These are phyloP conservation scores for Diospyros kaki DNA, from an alignment of 148 eudicot genomes.

Conservation along the genomic window DNA sequence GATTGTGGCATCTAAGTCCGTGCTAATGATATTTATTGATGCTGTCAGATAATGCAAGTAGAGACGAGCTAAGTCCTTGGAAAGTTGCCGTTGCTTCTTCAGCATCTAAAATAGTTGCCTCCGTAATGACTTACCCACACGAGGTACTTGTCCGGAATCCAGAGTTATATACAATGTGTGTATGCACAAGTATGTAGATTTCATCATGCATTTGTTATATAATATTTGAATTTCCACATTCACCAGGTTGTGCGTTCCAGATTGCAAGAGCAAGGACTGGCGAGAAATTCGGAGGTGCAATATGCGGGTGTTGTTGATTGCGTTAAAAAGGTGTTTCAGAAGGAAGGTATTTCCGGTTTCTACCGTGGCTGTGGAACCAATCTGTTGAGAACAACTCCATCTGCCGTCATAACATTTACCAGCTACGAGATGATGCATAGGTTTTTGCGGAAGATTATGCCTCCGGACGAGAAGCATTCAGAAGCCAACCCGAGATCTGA, in stretches of 20 bases:
- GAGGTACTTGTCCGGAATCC: slow-evolving; percentile 46
- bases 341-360: slow-evolving; percentile 72
- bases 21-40: slow-evolving; percentile 13
- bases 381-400: slow-evolving; percentile 79
- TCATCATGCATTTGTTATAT: neutral
- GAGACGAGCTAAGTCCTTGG: slow-evolving; percentile 54
- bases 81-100: slow-evolving; percentile 76
- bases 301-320: slow-evolving; percentile 81
- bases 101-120: slow-evolving; percentile 67
- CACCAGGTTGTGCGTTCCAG: slow-evolving; percentile 82
- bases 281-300: slow-evolving; percentile 37
- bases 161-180: neutral
- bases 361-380: slow-evolving; percentile 96
- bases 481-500: slow-evolving; percentile 24
- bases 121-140: slow-evolving; percentile 81
- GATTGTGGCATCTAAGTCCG: neutral
- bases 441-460: slow-evolving; percentile 38
- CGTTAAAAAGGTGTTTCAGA: slow-evolving; percentile 25
- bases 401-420: slow-evolving; percentile 90
- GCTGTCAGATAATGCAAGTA: slow-evolving; percentile 56
- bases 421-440: slow-evolving; percentile 84
- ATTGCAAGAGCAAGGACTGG: slow-evolving; percentile 91
- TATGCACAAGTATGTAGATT: neutral
- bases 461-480: slow-evolving; percentile 34
- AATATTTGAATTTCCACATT: neutral